Conservation (phyloP, 2,329 filamentous ascomycete genomes). For the Onygenales sp. region DNA sequence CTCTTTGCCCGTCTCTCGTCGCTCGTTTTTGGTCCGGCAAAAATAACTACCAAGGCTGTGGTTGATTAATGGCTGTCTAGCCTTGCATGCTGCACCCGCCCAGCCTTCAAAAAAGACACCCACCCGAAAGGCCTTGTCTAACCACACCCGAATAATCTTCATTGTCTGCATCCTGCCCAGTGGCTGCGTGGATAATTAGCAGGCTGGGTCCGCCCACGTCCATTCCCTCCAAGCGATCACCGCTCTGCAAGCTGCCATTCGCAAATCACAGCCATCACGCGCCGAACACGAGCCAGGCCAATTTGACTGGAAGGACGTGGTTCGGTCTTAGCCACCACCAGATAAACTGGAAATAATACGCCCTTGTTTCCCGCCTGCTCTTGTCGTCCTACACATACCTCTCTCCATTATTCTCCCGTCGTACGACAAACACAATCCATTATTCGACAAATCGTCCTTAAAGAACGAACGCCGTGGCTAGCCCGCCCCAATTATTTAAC, state of each 20-base stretch:
- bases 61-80: not conserved
- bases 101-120: not conserved
- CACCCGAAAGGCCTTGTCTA: not conserved
- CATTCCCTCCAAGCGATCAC: not conserved
- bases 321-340: not conserved
- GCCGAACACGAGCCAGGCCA: not conserved
- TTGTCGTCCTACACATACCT: not conserved
- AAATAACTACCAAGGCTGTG: not conserved
- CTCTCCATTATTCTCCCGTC: not conserved
- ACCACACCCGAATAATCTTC: not conserved
- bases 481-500: no score
- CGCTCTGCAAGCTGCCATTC: constrained; percentile 1
- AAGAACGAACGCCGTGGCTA: no score
- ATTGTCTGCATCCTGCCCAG: not conserved
- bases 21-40: not conserved
- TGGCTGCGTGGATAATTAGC: constrained; percentile 1
- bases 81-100: not conserved
- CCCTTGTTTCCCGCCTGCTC: not conserved
- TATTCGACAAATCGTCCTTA: no score
- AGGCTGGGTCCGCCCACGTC: not conserved
- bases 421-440: not conserved
- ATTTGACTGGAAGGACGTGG: not conserved
- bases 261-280: constrained; percentile 8
- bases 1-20: not conserved
- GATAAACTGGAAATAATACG: not conserved